Evolutionary conservation across 768 basidiomycete species (phyloP), one percentile per base, ranked within the genome.

Genomic region (Naganishia friedmannii): DNA sequence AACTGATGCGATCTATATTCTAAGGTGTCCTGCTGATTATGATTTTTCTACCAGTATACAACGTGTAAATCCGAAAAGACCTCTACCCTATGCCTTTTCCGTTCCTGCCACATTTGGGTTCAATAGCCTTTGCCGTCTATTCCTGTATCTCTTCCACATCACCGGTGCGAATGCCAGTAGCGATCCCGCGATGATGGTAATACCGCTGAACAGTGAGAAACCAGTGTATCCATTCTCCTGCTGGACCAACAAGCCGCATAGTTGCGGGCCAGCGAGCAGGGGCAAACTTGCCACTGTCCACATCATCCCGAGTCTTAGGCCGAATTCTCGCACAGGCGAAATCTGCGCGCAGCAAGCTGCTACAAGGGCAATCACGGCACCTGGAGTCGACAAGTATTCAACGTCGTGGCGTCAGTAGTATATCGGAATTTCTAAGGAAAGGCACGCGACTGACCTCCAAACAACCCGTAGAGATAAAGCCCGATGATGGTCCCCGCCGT

Each of bases 251-350:
- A 70, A 55, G 8, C 77, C 79, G 45, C 72, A 71, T 31, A 77
- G 73, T 29, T 76, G 75, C 1, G 79, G 79, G 2, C 79, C 79
- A 21, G 74, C 73, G 15, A 78, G 67, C 9, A 74, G 53, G 0
- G 75, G 74, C 12, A 78, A 51, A 8, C 73, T 53, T 19, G 74
- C 71, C 26, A 77, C 42, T 23, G 65, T 72, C 77, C 77, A 78
- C 58, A 77, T 71, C 76, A 80, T 77, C 8, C 79, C 79, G 37
- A 80, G 65, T n/a, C 79, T 56, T 71, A 77, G 73, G 1, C 79
- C 79, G 67, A 77, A 77, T 60, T 80, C 79, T 39, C 74, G 70
- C 1, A 74, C 74, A 2, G 79, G 79, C 12, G 73, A 74, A 34
- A 80, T 74, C 2, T 73, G 70, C 0, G 73, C 79, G 26, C 73